Evolutionary conservation across 495 filamentous ascomycete genomes (phyloP), one percentile per base, ranked within the genome.

Genomic region (Pseudotulostoma volvatum): DNA sequence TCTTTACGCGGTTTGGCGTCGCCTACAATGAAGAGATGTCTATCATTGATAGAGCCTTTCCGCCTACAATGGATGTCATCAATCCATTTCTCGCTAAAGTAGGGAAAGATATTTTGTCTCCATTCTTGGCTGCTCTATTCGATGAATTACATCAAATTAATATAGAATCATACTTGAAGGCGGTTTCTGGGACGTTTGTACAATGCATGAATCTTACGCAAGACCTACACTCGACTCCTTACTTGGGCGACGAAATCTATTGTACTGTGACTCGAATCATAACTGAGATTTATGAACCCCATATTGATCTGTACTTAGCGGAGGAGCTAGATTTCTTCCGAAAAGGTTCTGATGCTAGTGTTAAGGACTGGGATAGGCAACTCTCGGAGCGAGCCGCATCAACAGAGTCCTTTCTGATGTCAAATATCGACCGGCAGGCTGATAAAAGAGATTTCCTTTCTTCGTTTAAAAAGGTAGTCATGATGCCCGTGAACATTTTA

Each of bases 401-500:
- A 3, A 82, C 81, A 11, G 88, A 96, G 54, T 87, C 84, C 0
- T 88, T 92, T 49, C 84, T 85, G 57, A 94, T 95, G 86, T 81
- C 77, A 7, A 93, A 82, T 50, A 73, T 96, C 51, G 93, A 85
- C 44, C 73, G 92, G 18, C 85, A 94, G 62, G 88, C 83, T 2
- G 92, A 90, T 51, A 99, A 99, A 56, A 76, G 79, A 33, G 92
- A 99, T 55, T 99, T 99, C 50, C 52, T 99, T 46, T 88, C 75
- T 13, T 92, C 86, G 1, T 99, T 99, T 65, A 95, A 85, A 56
- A 96, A 99, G 51, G 90, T 99, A 7, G 84, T 99, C 45, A 93
- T 96, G 82, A 85, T 93, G 76, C 92, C 92, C 16, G 87, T 96
- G 19, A 90, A 84, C 35, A 85, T 87, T 17, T 59, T 96, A 2